Evolutionary conservation across 352 stramenopile species (phyloP).

Genomic region (Phytophthora sansomeana): DNA sequence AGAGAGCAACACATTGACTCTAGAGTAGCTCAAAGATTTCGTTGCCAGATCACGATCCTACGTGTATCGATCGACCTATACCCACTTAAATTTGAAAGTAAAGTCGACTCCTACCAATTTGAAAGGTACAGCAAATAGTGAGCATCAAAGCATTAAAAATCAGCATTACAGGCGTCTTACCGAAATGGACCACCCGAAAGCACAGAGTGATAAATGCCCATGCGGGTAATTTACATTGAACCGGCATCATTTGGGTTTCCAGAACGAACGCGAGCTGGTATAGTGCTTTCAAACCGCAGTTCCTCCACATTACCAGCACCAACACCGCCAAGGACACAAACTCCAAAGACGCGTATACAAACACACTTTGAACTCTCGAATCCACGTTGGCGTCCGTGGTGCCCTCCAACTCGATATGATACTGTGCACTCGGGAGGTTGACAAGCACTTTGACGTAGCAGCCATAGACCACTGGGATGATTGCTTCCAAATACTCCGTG

Average conservation of each 20-base stretch:
- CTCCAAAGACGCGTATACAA: slow-evolving; percentile 23
- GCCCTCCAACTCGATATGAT: slow-evolving; percentile 10
- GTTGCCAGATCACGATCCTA: too few species aligned
- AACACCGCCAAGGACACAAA: slow-evolving; percentile 22
- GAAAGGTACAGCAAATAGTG: background rate
- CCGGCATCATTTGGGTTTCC: slow-evolving; percentile 18
- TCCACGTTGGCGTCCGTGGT: background rate
- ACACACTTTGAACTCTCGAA: slow-evolving; percentile 1
- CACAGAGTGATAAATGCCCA: slow-evolving; percentile 20
- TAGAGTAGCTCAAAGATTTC: too few species aligned
- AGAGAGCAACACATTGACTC: too few species aligned
- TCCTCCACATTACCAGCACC: slow-evolving; percentile 3
- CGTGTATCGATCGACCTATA: too few species aligned
- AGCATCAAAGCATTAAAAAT: too few species aligned
- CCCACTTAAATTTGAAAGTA: background rate
- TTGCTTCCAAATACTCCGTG: slow-evolving; percentile 1
- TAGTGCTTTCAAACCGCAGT: slow-evolving; percentile 19
- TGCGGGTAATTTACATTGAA: slow-evolving; percentile 10
- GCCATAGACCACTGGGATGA: slow-evolving; percentile 2
- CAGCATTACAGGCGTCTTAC: slow-evolving; percentile 15
- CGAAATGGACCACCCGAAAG: slow-evolving; percentile 13
- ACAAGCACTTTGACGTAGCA: background rate
- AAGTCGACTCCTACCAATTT: background rate
- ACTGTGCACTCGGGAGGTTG: slow-evolving; percentile 4
- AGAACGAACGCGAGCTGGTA: slow-evolving; percentile 38